Conservation (phyloP, 306 rosid species). For the Glycyrrhiza uralensis region DNA sequence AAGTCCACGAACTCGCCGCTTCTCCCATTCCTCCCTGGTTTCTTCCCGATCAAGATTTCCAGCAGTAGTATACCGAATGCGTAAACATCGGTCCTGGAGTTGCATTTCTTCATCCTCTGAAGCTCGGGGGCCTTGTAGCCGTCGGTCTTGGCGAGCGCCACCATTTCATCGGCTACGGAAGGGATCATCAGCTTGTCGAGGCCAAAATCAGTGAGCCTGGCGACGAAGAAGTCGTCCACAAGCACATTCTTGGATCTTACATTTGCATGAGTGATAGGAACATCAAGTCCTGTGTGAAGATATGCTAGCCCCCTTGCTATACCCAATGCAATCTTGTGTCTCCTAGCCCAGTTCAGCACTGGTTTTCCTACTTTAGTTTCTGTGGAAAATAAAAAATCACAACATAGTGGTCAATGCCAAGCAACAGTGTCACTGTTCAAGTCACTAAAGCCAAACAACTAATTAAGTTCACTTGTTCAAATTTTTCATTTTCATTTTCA, state of each 20-base stretch:
- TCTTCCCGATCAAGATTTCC: slow-evolving; percentile 88
- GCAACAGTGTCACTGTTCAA: not conserved
- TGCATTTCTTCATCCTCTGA: slow-evolving; percentile 93
- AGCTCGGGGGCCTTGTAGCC: slow-evolving; percentile 96
- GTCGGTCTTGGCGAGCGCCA: slow-evolving; percentile 68
- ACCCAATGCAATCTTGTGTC: slow-evolving; percentile 89
- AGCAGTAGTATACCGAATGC: slow-evolving; percentile 83
- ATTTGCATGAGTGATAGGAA: slow-evolving; percentile 85
- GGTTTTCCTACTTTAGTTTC: slow-evolving; percentile 82
- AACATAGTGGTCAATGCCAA: slow-evolving; percentile 11
- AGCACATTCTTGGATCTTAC: slow-evolving; percentile 86
- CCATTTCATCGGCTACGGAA: slow-evolving; percentile 80
- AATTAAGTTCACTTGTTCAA: not conserved
- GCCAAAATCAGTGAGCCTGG: slow-evolving; percentile 76
- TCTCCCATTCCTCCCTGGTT: slow-evolving; percentile 81
- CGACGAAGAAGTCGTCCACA: slow-evolving; percentile 77
- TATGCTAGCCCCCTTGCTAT: slow-evolving; percentile 86
- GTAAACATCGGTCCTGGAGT: slow-evolving; percentile 81
- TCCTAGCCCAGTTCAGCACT: slow-evolving; percentile 90
- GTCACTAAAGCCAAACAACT: not conserved
- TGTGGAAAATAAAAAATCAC: slow-evolving; percentile 40
- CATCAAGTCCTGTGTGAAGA: slow-evolving; percentile 86
- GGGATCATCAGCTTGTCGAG: slow-evolving; percentile 89
- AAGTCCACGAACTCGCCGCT: slow-evolving; percentile 66
- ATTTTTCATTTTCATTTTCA: not conserved